Conservation (phyloP, 176 grass and related monocot genomes). For the Chrysopogon serrulatus region DNA sequence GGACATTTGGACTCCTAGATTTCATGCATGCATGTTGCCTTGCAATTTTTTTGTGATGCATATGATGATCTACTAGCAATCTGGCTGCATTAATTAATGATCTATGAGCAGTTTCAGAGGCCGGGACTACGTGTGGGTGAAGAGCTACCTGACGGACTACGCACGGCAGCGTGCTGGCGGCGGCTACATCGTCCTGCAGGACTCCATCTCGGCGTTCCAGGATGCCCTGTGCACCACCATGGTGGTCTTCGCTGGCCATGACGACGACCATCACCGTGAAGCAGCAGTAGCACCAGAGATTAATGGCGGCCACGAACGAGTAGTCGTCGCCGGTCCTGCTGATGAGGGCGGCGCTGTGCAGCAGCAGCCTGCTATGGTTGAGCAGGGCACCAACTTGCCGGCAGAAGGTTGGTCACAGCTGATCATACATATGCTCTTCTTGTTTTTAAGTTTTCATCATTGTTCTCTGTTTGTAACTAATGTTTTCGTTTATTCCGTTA, state of each 20-base stretch:
- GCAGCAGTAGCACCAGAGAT: background rate
- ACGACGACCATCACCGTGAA: background rate
- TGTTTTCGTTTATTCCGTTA: too few species aligned
- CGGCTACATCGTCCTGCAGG: conserved; percentile 21
- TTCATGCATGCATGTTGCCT: background rate
- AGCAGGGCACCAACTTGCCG: too few species aligned
- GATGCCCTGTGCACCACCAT: conserved; percentile 38
- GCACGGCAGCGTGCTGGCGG: background rate
- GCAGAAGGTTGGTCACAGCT: too few species aligned
- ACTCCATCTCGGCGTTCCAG: conserved; percentile 34
- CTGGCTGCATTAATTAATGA: background rate
- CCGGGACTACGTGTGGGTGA: conserved; percentile 35
- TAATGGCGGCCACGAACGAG: background rate
- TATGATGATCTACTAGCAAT: background rate
- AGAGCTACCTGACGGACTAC: conserved; percentile 37
- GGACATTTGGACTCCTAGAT: background rate
- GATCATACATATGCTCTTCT: too few species aligned
- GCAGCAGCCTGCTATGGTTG: background rate
- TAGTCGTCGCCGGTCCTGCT: background rate
- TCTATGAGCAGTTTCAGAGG: conserved; percentile 24
- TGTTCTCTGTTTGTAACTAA: background rate
- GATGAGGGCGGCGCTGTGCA: too few species aligned
- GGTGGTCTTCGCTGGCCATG: background rate
- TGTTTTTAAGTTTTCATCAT: background rate
- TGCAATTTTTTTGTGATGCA: background rate